A percentile compares a stretch with the other conserved stretches of the same genome.
phyloP scores from a whole-genome alignment of 1,284 basidiomycete genomes.

The Porodaedalea pini region DNA sequence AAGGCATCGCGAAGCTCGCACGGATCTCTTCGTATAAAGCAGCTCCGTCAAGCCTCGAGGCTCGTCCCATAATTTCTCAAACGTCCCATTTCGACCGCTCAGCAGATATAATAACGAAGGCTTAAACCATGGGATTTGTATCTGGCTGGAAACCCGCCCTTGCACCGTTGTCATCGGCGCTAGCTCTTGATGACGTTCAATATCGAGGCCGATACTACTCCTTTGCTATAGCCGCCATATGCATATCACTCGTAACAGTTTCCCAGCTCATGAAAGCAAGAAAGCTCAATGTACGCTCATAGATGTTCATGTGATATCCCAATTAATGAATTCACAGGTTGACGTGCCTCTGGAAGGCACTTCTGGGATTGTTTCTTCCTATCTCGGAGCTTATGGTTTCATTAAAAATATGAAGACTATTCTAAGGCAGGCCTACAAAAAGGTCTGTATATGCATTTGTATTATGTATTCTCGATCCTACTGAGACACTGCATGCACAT shows the following conservation, averaged over 20 bases:
- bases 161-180: no score
- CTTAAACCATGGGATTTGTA: background rate
- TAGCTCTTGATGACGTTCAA: no score
- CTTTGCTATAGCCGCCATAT: background rate
- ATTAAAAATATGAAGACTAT: conserved; percentile 9
- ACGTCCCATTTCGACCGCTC: background rate
- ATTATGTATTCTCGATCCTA: background rate
- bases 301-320: background rate
- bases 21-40: background rate
- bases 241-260: background rate
- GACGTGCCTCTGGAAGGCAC: conserved; percentile 4
- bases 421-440: conserved; percentile 4
- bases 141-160: background rate
- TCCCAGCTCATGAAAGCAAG: no score
- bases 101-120: background rate
- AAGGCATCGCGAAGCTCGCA: background rate
- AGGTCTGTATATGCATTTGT: background rate
- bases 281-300: background rate
- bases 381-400: conserved; percentile 14
- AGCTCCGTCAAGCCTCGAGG: background rate
- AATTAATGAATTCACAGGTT: background rate
- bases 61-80: background rate
- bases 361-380: conserved; percentile 7
- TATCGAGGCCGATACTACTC: background rate
- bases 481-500: background rate